Base-by-base conservation (phyloP, 2,329 filamentous ascomycete genomes). In the Colletotrichum sp. region DNA sequence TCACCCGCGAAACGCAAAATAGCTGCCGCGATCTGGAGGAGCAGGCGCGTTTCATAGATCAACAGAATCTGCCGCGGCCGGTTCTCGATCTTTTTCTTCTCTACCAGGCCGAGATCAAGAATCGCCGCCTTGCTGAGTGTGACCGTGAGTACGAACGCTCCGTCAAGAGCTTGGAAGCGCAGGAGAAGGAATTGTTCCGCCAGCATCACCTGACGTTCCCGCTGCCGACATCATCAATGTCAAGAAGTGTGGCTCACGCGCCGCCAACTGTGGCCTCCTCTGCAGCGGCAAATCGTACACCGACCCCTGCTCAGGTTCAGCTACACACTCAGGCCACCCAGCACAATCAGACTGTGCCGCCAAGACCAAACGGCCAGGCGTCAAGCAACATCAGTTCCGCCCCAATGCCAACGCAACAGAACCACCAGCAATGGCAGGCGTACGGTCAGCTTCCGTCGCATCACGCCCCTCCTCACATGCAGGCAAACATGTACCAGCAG, bases 141-240 rank as follows among this genome's bases (percentile, higher is more conserved):
- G 36, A 75, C 16, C 70, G 48, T 1, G 52, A 48, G 6, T 72
- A 63, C 30, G 55, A 73, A 3, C 24, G n/a, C 4, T 57, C 59
- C 8, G 13, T 73, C 4, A 34, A 73, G 32, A 48, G 48, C 22
- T 28, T 66, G 8, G 13, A 10, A 6, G 57, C 34, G 26, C 70
- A 66, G 5, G 73, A 75, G n/a, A 73, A 48, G 22, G 57, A 68
- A 7, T 2, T 71, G 8, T 71, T 48, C 16, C 70, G 59, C 24
- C 36, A 75, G 34, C 73, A 75, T 48, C 64, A 75, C 26, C 28
- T 73, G n/a, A 22, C 26, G 1, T 75, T 75, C 30, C 73, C 73
- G 12, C 24, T 75, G 3, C 69, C 55, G 6, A 18, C 57, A 22
- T 30, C 24, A 9, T 36, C 36, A 8, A 26, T 48, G 59, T 26